phyloP scores from a whole-genome alignment of 352 stramenopile genomes.

The Thraustochytrium sp. region DNA sequence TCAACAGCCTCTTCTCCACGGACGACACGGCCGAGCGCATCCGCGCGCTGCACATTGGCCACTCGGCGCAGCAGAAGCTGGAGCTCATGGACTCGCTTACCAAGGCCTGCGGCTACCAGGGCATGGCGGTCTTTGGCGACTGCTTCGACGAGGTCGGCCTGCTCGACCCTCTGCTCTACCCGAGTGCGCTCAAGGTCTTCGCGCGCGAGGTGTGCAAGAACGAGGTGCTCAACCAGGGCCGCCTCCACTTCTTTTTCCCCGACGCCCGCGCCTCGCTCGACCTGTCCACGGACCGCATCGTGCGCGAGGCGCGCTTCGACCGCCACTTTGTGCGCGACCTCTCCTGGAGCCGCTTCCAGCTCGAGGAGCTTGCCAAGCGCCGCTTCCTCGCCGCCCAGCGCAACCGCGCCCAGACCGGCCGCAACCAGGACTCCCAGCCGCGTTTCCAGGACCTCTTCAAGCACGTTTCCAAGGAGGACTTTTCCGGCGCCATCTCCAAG shows the following conservation, averaged over 20 bases:
- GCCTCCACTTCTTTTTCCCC: constrained; percentile 46
- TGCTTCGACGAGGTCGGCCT: constrained; percentile 48
- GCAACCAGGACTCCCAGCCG: neutral
- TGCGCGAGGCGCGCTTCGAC: constrained; percentile 45
- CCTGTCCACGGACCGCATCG: constrained; percentile 41
- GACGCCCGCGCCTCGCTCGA: constrained; percentile 37
- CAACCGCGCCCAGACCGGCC: neutral
- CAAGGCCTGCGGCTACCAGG: constrained; percentile 37
- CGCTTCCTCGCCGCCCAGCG: constrained; percentile 41
- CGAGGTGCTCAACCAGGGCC: constrained; percentile 44
- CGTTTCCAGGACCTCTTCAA: constrained; percentile 44
- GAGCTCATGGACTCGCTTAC: constrained; percentile 41
- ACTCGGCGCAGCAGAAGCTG: constrained; percentile 46
- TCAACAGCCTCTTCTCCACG: constrained; percentile 38
- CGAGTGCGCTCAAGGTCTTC: constrained; percentile 41
- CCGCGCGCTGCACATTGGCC: constrained; percentile 27
- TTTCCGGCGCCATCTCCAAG: constrained; percentile 44
- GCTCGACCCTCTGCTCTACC: constrained; percentile 41
- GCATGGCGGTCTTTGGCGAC: constrained; percentile 44
- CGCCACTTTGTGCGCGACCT: constrained; percentile 47
- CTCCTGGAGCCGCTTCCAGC: constrained; percentile 43
- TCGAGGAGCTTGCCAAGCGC: constrained; percentile 37
- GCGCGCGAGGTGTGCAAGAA: constrained; percentile 46
- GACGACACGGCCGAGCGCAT: constrained; percentile 42
- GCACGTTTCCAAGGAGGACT: constrained; percentile 44